A percentile compares a stretch with the other conserved stretches of the same genome.
Conservation (phyloP, 306 rosid genomes). For the Cicer pinnatifidum region DNA sequence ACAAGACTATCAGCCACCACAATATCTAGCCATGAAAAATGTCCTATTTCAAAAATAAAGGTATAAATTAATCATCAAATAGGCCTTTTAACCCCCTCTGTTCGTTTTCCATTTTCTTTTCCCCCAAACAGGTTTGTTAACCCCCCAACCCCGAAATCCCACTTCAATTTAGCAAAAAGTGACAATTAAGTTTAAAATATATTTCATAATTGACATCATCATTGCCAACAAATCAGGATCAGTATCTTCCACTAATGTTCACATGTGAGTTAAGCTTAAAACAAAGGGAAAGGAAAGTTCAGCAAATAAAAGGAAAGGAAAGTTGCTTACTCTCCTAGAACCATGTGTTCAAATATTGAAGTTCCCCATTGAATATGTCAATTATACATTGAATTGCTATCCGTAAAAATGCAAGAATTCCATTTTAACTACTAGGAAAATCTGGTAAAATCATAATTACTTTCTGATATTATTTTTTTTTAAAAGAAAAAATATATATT, state of each 20-base stretch:
- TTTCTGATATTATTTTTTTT: background rate
- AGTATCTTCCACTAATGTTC: background rate
- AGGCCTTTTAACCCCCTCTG: background rate
- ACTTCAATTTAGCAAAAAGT: background rate
- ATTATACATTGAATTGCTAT: slow-evolving; percentile 5
- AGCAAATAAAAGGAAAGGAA: background rate
- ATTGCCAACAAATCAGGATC: background rate
- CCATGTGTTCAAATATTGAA: slow-evolving; percentile 5
- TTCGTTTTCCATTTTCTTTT: background rate
- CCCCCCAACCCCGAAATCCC: background rate
- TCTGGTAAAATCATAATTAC: slow-evolving; percentile 25
- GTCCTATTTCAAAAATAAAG: slow-evolving; percentile 22
- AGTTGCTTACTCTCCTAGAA: background rate
- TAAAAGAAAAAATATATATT: too few relatives aligned
- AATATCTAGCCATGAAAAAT: slow-evolving; percentile 21
- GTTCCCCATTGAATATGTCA: slow-evolving; percentile 4
- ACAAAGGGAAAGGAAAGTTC: background rate
- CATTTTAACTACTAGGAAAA: slow-evolving; percentile 8
- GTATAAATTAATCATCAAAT: background rate
- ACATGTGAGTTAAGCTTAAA: slow-evolving; percentile 11
- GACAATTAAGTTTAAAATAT: slow-evolving; percentile 9
- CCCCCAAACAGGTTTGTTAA: too few relatives aligned
- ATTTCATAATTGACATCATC: slow-evolving; percentile 10
- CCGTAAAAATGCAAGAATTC: slow-evolving; percentile 7
- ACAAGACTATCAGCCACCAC: background rate